Evolutionary conservation across 345 rosid genomes (phyloP).

Genomic region (Sisymbrium altissimum): DNA sequence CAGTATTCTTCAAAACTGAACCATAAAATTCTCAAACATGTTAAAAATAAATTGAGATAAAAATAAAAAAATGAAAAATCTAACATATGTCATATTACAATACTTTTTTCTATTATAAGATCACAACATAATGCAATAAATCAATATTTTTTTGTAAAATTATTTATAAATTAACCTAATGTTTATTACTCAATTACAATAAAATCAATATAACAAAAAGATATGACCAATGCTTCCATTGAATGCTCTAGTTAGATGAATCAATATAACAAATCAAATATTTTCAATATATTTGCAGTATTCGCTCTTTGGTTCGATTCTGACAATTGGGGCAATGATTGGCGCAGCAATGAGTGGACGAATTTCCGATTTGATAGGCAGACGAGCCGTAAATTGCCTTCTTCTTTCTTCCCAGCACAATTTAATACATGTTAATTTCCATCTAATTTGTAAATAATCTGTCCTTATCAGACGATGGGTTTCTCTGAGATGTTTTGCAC

Average conservation of each 20-base stretch:
- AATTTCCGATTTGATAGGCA: constrained; percentile 62
- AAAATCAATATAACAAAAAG: neutral
- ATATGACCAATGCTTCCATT: neutral
- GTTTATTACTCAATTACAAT: too few species aligned
- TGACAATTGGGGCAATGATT: constrained; percentile 80
- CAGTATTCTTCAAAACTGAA: too few species aligned
- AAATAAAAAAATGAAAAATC: too few species aligned
- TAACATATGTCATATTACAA: too few species aligned
- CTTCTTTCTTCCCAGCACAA: neutral
- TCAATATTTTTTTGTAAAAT: too few species aligned
- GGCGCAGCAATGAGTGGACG: constrained; percentile 73
- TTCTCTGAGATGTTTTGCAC: constrained; percentile 59
- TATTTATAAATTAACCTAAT: too few species aligned
- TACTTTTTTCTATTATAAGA: too few species aligned
- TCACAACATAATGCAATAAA: too few species aligned
- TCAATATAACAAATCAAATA: too few species aligned
- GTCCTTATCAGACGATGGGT: constrained; percentile 52
- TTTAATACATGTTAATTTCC: too few species aligned
- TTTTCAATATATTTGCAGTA: constrained; percentile 43
- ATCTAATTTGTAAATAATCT: neutral
- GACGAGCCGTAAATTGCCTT: constrained; percentile 63
- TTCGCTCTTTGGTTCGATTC: constrained; percentile 72
- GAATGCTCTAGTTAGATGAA: neutral
- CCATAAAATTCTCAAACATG: too few species aligned
- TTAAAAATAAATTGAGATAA: too few species aligned